A percentile compares a stretch with the other conserved stretches of the same genome.
These are phyloP conservation scores for Musa itinerans DNA, from an alignment of 176 grass and related monocot species.

Conservation along the genomic window DNA sequence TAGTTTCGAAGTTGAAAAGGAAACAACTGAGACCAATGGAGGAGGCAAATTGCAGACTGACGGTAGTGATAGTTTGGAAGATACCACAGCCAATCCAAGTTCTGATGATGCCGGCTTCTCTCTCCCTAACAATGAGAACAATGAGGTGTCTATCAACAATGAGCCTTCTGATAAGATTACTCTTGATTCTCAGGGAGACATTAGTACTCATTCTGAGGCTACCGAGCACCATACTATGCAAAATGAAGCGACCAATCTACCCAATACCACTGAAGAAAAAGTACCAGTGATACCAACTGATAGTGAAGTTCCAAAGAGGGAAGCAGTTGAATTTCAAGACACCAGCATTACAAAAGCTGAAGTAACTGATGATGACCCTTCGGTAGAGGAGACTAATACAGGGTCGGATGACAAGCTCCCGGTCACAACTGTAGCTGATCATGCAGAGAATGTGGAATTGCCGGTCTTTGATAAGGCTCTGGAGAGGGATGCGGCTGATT, in stretches of 20 bases:
- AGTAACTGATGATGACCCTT: too few species aligned
- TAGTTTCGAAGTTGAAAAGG: constrained; percentile 25
- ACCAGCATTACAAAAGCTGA: constrained; percentile 5
- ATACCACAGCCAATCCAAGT: constrained; percentile 3
- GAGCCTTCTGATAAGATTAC: constrained; percentile 25
- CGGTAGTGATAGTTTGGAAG: constrained; percentile 15
- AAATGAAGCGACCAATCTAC: constrained; percentile 19
- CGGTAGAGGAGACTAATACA: too few species aligned
- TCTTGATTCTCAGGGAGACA: constrained; percentile 21
- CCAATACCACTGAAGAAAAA: constrained; percentile 21
- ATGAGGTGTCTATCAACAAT: constrained; percentile 29
- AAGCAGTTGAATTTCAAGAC: constrained; percentile 6
- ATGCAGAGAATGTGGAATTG: not conserved
- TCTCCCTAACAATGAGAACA: constrained; percentile 38
- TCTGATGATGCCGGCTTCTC: constrained; percentile 15
- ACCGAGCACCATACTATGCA: not conserved
- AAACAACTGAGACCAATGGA: constrained; percentile 17
- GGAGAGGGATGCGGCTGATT: not conserved
- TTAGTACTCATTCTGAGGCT: constrained; percentile 6
- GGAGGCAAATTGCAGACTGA: constrained; percentile 11
- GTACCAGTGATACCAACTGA: constrained; percentile 2
- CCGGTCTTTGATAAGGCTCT: not conserved
- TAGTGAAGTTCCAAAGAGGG: constrained; percentile 7
- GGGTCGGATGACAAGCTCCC: too few species aligned
- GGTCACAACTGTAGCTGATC: too few species aligned